These are phyloP conservation scores for Stemphylium lycopersici DNA, from an alignment of 2,329 filamentous ascomycete genomes.

Conservation along the genomic window DNA sequence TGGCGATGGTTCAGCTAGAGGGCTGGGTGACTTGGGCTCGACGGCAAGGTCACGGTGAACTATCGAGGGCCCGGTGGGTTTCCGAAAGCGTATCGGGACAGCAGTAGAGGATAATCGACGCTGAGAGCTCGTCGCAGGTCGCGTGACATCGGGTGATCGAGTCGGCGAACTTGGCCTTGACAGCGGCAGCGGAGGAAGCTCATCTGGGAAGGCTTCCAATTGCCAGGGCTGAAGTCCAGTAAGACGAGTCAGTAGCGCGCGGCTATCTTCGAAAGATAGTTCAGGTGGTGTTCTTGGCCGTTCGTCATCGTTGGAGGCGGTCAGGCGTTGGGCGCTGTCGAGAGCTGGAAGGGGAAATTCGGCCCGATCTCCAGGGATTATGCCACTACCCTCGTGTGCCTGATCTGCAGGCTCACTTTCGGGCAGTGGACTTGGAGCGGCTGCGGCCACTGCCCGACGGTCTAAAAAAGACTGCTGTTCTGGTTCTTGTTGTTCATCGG, in stretches of 20 bases:
- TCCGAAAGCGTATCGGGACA: conserved; percentile 62
- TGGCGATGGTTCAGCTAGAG: conserved; percentile 50
- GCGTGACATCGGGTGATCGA: conserved; percentile 31
- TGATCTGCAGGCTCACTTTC: conserved; percentile 42
- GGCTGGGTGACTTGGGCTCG: conserved; percentile 37
- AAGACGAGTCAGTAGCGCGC: conserved; percentile 40
- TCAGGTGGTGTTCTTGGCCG: conserved; percentile 41
- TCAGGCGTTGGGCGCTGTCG: conserved; percentile 31
- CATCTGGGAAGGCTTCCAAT: conserved; percentile 44
- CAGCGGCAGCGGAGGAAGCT: conserved; percentile 41
- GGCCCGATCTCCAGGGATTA: conserved; percentile 42
- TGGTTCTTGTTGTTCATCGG: conserved; percentile 41
- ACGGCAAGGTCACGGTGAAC: conserved; percentile 51
- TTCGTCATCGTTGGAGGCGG: conserved; percentile 26
- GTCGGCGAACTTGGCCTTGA: conserved; percentile 41
- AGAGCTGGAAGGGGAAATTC: conserved; percentile 38
- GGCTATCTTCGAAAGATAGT: conserved; percentile 40
- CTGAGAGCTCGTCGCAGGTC: conserved; percentile 23
- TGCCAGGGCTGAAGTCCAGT: conserved; percentile 46
- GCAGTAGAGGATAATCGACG: conserved; percentile 53
- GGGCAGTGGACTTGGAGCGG: conserved; percentile 52
- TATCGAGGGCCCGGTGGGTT: conserved; percentile 53
- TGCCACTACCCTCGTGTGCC: conserved; percentile 32
- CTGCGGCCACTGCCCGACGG: conserved; percentile 63
- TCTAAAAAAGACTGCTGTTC: conserved; percentile 67